Base-by-base conservation (phyloP, 495 filamentous ascomycete genomes). In the Sordaria brevicollis region DNA sequence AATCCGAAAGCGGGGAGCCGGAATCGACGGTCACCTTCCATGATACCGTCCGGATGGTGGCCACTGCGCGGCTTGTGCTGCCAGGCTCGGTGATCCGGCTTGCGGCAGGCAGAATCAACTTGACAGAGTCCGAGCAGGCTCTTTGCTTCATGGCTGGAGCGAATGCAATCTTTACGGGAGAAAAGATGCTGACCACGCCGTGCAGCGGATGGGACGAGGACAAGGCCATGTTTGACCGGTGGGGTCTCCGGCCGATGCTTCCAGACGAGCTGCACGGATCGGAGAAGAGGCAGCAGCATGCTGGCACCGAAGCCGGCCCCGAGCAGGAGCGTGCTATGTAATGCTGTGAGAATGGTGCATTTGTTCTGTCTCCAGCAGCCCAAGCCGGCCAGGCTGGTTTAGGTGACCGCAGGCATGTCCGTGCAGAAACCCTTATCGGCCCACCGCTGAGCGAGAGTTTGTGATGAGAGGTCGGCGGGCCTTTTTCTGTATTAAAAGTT, bases 131-230 rank as follows among this genome's bases (percentile, higher is more conserved):
- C 78, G 89, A 94, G 81, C 92, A 96, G 80, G 86, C 91, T 25
- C 77, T 92, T 70, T 94, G 92, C 75, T 96, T 94, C 78, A 86
- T 89, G 84, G 91, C 92, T 0, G 92, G 92, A 33, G 92, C 92
- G 0, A 96, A 96, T 76, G 92, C 92, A 13, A 87, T 96, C 8
- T 96, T 96, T 78, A 96, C 92, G 1, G 92, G 92, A 21, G 92
- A 96, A 81, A 94, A 92, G 85, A 94, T 96, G 92, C 75, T 94
- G 82, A 96, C 92, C 19, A 94, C 92, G 0, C 90, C 91, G 68
- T 94, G 92, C 76, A 93, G 89, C 71, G 92, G 92, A 5, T 96
- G 91, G 91, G 92, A 93, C 71, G 91, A 93, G 80, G 92, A 96
- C 73, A 88, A 86, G 67, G 87, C 70, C 8, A 90, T 94, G 87